These are phyloP conservation scores for Candida krabiensis DNA, from an alignment of 805 yeast species.

Conservation along the genomic window DNA sequence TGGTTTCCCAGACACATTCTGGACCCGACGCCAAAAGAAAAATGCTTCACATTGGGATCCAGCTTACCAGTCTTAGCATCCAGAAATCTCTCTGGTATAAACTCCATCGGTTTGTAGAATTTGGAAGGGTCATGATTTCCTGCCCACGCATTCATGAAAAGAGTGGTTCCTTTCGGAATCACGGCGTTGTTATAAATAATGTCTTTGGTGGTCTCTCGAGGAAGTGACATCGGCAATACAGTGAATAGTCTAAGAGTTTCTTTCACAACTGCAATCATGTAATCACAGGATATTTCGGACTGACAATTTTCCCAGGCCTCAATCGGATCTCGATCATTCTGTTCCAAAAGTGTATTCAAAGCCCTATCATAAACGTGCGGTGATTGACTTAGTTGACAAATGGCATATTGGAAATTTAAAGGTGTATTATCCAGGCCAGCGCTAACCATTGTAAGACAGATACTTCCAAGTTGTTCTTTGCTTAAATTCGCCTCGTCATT, in stretches of 20 bases:
- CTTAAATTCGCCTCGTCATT: slow-evolving; percentile 24
- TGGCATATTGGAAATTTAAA: slow-evolving; percentile 56
- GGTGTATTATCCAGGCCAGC: slow-evolving; percentile 79
- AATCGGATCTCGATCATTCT: slow-evolving; percentile 27
- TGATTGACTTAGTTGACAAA: slow-evolving; percentile 57
- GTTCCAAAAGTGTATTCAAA: slow-evolving; percentile 36
- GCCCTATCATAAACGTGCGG: slow-evolving; percentile 45
- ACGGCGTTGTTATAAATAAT: slow-evolving; percentile 39
- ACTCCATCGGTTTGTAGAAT: slow-evolving; percentile 45
- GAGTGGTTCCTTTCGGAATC: slow-evolving; percentile 56
- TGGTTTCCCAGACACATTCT: slow-evolving; percentile 71
- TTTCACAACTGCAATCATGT: slow-evolving; percentile 55
- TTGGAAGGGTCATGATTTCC: slow-evolving; percentile 60
- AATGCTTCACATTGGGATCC: slow-evolving; percentile 36
- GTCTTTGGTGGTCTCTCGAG: slow-evolving; percentile 56
- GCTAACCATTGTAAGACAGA: slow-evolving; percentile 73
- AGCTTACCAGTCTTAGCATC: slow-evolving; percentile 15
- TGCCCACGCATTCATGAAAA: slow-evolving; percentile 68
- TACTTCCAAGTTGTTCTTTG: slow-evolving; percentile 49
- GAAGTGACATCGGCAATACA: slow-evolving; percentile 66
- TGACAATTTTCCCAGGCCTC: slow-evolving; percentile 28
- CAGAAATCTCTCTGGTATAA: slow-evolving; percentile 56
- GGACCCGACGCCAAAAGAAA: slow-evolving; percentile 69
- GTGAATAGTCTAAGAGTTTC: slow-evolving; percentile 65
- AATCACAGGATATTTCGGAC: slow-evolving; percentile 40